Evolutionary conservation across 2,329 filamentous ascomycete species (phyloP).

Genomic region (Diplodia corticola): DNA sequence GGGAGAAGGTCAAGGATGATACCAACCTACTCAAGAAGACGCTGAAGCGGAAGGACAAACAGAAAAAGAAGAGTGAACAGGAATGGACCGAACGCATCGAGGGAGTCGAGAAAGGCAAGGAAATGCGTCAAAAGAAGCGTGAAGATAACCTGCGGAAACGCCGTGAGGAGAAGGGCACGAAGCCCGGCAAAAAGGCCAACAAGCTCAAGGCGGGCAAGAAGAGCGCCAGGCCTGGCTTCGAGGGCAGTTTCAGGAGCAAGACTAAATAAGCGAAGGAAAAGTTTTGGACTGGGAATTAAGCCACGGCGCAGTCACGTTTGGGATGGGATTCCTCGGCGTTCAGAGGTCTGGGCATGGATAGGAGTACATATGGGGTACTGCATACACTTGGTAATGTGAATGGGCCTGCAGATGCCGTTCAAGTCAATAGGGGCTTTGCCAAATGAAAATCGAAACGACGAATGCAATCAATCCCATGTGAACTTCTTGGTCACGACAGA

Average conservation of each 20-base stretch:
- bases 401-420: neutral
- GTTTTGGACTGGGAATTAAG: neutral
- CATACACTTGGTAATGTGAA: neutral
- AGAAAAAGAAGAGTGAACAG: conserved; percentile 87
- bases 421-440: neutral
- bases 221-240: conserved; percentile 58
- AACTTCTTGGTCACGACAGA: neutral
- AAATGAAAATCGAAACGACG: neutral
- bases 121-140: conserved; percentile 52
- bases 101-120: conserved; percentile 49
- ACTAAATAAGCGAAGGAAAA: conserved; percentile 6
- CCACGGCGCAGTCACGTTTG: neutral
- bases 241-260: conserved; percentile 65
- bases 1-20: conserved; percentile 86
- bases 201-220: conserved; percentile 51
- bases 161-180: conserved; percentile 77
- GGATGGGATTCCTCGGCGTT: conserved; percentile 1
- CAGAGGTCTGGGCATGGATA: conserved; percentile 4
- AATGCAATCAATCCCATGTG: neutral
- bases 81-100: conserved; percentile 65
- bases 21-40: conserved; percentile 83
- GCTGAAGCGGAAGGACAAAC: conserved; percentile 85
- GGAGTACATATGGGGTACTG: conserved; percentile 7
- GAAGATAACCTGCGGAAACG: conserved; percentile 64
- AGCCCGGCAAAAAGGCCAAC: conserved; percentile 52